These are phyloP conservation scores for Calonectria ilicicola DNA, from an alignment of 2,329 filamentous ascomycete species.

Conservation along the genomic window DNA sequence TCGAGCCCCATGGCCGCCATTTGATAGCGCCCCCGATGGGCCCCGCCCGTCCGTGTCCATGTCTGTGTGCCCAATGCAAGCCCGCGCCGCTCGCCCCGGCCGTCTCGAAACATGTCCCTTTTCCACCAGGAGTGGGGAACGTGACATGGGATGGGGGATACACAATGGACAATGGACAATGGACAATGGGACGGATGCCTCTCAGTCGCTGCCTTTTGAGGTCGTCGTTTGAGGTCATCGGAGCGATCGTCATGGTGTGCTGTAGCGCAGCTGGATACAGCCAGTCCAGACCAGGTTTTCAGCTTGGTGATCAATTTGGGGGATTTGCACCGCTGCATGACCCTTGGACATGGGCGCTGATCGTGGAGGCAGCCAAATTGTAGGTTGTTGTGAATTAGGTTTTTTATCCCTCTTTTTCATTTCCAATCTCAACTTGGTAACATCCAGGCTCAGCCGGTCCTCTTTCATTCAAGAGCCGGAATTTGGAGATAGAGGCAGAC, in stretches of 20 bases:
- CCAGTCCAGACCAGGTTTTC: neutral
- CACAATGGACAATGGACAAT: neutral
- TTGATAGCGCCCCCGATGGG: neutral
- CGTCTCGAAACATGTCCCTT: conserved; percentile 15
- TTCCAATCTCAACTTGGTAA: neutral
- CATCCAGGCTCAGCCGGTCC: neutral
- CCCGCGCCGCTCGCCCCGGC: conserved; percentile 15
- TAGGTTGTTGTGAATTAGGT: neutral
- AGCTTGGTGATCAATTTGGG: neutral
- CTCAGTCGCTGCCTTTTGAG: neutral
- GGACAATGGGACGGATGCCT: neutral
- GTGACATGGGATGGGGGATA: neutral
- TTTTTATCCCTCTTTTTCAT: conserved; percentile 7
- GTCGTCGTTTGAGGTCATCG: neutral
- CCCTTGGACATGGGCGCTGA: neutral
- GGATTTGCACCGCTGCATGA: neutral
- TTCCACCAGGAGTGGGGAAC: conserved; percentile 11
- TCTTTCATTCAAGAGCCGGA: conserved; percentile 17
- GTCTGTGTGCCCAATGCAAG: conserved; percentile 16
- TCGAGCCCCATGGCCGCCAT: conserved; percentile 6
- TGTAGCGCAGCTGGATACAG: neutral
- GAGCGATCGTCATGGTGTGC: neutral
- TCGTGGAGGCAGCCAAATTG: conserved; percentile 1
- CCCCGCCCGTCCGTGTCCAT: conserved; percentile 8
- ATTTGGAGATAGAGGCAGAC: conserved; percentile 10